Evolutionary conservation across 2,329 filamentous ascomycete genomes (phyloP).

Genomic region (Penicillium italicum): DNA sequence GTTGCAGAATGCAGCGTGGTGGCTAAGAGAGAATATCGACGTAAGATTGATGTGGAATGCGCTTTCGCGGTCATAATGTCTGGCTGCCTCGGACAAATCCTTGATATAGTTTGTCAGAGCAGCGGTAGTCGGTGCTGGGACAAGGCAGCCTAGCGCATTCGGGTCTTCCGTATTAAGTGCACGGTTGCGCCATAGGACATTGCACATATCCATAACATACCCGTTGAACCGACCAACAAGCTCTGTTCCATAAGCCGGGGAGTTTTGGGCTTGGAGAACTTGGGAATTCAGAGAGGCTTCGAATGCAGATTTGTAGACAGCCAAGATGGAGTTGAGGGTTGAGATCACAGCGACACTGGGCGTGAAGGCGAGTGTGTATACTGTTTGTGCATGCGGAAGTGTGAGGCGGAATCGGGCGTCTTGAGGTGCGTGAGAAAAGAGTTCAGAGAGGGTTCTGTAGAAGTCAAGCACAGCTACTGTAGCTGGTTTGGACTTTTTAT

Average conservation of each 20-base stretch:
- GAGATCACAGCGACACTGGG: conserved; percentile 62
- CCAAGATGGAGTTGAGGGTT: conserved; percentile 65
- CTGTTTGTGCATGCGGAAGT: conserved; percentile 62
- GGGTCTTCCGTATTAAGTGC: conserved; percentile 65
- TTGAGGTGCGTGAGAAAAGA: conserved; percentile 53
- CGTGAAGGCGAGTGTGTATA: conserved; percentile 69
- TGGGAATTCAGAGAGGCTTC: conserved; percentile 55
- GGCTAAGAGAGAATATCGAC: conserved; percentile 47
- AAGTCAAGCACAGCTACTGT: conserved; percentile 60
- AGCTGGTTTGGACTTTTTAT: conserved; percentile 25
- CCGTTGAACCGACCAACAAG: conserved; percentile 73
- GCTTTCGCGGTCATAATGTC: conserved; percentile 28
- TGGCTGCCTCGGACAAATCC: conserved; percentile 35
- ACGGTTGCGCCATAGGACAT: conserved; percentile 72
- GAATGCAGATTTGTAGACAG: conserved; percentile 70
- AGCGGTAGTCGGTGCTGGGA: conserved; percentile 46
- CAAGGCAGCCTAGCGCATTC: conserved; percentile 55
- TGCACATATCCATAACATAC: conserved; percentile 83
- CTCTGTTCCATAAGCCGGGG: conserved; percentile 50
- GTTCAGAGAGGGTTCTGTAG: conserved; percentile 62
- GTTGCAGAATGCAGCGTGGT: conserved; percentile 46
- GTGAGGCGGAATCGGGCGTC: conserved; percentile 60
- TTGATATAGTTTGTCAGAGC: conserved; percentile 43
- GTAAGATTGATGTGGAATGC: conserved; percentile 37
- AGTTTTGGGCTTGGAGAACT: conserved; percentile 33